Conservation (phyloP, 306 rosid genomes). For the Spatholobus suberectus region DNA sequence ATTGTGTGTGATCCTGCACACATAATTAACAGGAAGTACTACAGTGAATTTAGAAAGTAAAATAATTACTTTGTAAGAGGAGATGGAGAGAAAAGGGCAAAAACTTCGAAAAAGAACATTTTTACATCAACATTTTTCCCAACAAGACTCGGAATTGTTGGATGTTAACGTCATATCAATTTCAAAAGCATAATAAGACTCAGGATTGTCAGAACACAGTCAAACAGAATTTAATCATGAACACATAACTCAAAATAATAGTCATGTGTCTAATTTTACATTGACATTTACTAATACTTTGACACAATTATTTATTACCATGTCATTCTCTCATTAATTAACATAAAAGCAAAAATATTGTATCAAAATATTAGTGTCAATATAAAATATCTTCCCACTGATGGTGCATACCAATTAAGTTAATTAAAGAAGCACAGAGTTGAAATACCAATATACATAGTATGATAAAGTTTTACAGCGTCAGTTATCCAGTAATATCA, state of each 20-base stretch:
- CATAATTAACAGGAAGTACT: slow-evolving; percentile 24
- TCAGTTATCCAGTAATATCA: slow-evolving; percentile 10
- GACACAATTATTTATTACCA: not conserved
- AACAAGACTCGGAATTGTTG: not conserved
- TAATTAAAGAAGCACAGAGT: not conserved
- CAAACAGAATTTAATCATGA: not conserved
- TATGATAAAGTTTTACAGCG: not conserved
- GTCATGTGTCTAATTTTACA: not conserved
- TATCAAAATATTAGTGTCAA: not conserved
- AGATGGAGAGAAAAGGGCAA: not conserved
- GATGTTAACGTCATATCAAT: not conserved
- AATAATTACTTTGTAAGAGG: not conserved
- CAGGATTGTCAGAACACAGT: no score
- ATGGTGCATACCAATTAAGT: not conserved
- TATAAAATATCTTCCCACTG: not conserved
- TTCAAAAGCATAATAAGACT: not conserved
- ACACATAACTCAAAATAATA: not conserved
- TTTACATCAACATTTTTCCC: slow-evolving; percentile 11
- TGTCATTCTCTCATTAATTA: not conserved
- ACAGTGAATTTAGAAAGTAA: not conserved
- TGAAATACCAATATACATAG: not conserved
- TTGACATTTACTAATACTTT: not conserved
- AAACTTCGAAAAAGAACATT: slow-evolving; percentile 9
- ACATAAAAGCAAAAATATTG: not conserved
- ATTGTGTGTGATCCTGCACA: slow-evolving; percentile 64